A percentile compares a stretch with the other conserved stretches of the same genome.
These are phyloP conservation scores for Eimeria brunetti DNA, from an alignment of 169 alveolate species.

Conservation along the genomic window DNA sequence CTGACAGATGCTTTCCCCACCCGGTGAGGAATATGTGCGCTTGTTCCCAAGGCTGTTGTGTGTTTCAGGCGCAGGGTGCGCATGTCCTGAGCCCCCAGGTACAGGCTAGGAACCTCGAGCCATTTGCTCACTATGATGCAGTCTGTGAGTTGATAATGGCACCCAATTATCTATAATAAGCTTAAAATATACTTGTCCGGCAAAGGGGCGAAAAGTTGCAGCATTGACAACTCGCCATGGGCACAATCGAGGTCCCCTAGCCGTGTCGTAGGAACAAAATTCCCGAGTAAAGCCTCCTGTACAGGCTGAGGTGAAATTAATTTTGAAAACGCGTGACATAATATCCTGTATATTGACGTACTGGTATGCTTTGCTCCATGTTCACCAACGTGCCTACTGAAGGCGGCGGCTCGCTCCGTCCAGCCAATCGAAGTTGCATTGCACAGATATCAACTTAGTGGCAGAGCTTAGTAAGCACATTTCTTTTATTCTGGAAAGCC, in stretches of 20 bases:
- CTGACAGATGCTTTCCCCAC: not conserved
- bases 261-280: not conserved
- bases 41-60: slow-evolving; percentile 1
- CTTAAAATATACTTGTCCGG: not conserved
- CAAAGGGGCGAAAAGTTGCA: not conserved
- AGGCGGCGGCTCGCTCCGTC: slow-evolving; percentile 42
- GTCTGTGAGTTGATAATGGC: not conserved
- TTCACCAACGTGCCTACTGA: not conserved
- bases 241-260: slow-evolving; percentile 16
- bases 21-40: not conserved
- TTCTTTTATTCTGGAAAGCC: not conserved
- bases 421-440: not conserved
- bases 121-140: not conserved
- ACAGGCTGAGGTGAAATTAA: not conserved
- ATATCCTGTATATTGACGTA: not conserved
- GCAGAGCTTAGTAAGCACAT: not conserved
- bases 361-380: not conserved
- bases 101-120: slow-evolving; percentile 7
- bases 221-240: slow-evolving; percentile 28
- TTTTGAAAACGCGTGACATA: not conserved
- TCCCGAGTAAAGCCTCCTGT: not conserved
- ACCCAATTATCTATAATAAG: not conserved
- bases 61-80: slow-evolving; percentile 2
- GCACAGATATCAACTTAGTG: not conserved
- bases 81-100: slow-evolving; percentile 22